Base-by-base conservation (phyloP, 805 yeast species). In the Suhomyces sp. region DNA sequence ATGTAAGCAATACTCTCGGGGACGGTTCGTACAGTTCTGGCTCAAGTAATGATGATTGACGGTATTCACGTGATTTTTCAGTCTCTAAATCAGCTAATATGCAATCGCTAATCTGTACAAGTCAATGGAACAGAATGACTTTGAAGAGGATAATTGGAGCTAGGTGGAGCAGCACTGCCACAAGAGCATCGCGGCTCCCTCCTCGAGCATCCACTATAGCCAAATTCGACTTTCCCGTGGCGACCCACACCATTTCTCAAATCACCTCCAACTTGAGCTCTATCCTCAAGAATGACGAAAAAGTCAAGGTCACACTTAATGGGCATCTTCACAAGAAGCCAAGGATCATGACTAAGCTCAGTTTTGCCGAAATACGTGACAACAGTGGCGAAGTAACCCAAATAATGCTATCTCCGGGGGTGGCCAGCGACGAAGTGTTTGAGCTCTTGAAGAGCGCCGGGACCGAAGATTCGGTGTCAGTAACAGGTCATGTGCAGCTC, bases 291-390 rank as follows among this genome's bases (percentile, higher is more conserved):
- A 33, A 15, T 33, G 24, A 26, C 5, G 19, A 15, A n/a, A 22
- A 19, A 8, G 41, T 22, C 29, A 29, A 15, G 22, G 79, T 87
- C 2, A 74, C 79, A 0, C 58, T 93, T 6, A 83, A 89, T 57
- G 98, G 99, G 0, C 94, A 97, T 90, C 79, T 93, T 15, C 84
- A 90, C 61, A 75, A 80, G 22, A 85, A 86, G 57, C 94, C 97
- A 0, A 78, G 86, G 50, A 82, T 83, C 50, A 72, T 88, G 50
- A 85, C 93, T 3, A 84, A 83, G 49, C 72, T 89, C 47, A 77
- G 82, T 1, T 93, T 94, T 73, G 94, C 87, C 2, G 82, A 80
- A 26, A 69, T 93, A 12, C 76, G 98, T 56, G 98, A 92, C 64
- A 63, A 74, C 31, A 73, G 82, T 42, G 97, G 97, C 0, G 81